These are phyloP conservation scores for Anisodus acutangulus DNA, from an alignment of 257 asterid genomes.

Conservation along the genomic window DNA sequence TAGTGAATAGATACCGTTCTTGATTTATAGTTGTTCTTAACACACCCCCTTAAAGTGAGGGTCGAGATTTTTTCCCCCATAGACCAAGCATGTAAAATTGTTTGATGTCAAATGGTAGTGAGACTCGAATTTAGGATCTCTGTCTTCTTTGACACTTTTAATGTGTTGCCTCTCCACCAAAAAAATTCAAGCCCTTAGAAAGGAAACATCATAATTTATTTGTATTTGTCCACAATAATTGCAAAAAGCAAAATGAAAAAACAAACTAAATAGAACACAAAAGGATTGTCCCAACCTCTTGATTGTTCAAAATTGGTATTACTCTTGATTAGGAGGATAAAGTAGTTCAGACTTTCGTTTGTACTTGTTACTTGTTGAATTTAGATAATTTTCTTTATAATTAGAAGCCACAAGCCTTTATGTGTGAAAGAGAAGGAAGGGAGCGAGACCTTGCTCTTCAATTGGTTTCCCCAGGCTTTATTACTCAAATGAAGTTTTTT, in stretches of 20 bases:
- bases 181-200: not conserved
- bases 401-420: not conserved
- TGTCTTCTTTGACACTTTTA: slow-evolving; percentile 19
- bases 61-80: slow-evolving; percentile 5
- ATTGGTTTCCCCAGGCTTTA: slow-evolving; percentile 13
- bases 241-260: not conserved
- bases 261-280: not conserved
- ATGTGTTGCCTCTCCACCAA: not conserved
- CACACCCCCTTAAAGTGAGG: not conserved
- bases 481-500: not conserved
- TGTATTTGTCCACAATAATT: not conserved
- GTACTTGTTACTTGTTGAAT: not conserved
- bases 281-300: not conserved
- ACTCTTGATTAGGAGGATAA: not conserved
- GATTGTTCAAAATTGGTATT: not conserved
- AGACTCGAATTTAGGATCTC: not conserved
- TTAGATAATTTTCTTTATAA: not conserved
- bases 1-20: not conserved
- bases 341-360: slow-evolving; percentile 7
- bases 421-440: not conserved
- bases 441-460: slow-evolving; percentile 1
- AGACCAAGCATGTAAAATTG: not conserved
- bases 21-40: not conserved
- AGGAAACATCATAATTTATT: not conserved
- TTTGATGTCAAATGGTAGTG: slow-evolving; percentile 17